phyloP scores from a whole-genome alignment of 805 yeast species.

The Metschnikowia lachancei region DNA sequence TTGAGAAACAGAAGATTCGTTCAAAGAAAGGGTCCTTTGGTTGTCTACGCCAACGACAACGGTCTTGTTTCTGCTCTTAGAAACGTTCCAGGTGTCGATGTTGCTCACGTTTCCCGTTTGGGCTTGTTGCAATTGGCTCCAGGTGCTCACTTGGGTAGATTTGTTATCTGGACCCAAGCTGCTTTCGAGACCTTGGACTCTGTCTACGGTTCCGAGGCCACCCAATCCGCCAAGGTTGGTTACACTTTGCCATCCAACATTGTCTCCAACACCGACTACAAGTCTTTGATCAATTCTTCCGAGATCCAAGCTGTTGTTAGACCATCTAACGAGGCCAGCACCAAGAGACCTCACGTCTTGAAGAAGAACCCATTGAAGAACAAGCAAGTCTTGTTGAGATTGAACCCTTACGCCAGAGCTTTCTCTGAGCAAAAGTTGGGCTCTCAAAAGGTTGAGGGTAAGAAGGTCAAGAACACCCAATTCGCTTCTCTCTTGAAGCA shows the following conservation, averaged over 20 bases:
- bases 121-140: constrained; percentile 99
- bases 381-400: constrained; percentile 96
- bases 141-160: constrained; percentile 99
- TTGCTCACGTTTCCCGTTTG: constrained; percentile 85
- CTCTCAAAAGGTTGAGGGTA: constrained; percentile 68
- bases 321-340: constrained; percentile 92
- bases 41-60: constrained; percentile 96
- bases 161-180: constrained; percentile 98
- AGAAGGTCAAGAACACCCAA: constrained; percentile 64
- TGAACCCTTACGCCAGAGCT: constrained; percentile 99
- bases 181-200: constrained; percentile 96
- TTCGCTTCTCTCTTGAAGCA: constrained; percentile 64
- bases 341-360: constrained; percentile 97
- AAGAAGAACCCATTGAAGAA: constrained; percentile 90
- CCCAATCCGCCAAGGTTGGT: constrained; percentile 79
- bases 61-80: constrained; percentile 98
- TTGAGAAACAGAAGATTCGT: constrained; percentile 99
- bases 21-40: constrained; percentile 99
- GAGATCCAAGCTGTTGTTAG: constrained; percentile 97
- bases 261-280: constrained; percentile 91
- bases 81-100: constrained; percentile 99
- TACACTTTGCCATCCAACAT: constrained; percentile 93
- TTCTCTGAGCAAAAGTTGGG: constrained; percentile 90
- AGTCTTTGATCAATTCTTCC: constrained; percentile 97
- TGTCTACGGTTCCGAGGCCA: constrained; percentile 92